Evolutionary conservation across 225 moss, liverwort and hornwort genomes (phyloP).

Genomic region (Physcomitrellopsis africana): DNA sequence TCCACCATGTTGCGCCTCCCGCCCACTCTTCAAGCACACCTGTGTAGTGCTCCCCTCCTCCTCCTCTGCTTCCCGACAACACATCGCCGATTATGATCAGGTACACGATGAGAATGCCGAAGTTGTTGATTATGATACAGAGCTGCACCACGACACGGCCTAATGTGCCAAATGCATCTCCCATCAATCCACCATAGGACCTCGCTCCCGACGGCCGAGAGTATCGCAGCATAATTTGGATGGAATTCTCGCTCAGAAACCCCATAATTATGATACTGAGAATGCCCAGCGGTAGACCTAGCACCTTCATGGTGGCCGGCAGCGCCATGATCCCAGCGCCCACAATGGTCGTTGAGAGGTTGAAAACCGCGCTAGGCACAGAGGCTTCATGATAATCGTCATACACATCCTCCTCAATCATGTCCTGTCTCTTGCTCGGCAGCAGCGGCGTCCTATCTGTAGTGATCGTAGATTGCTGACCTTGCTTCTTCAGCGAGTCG

Average conservation of each 20-base stretch:
- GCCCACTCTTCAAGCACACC: conserved; percentile 84
- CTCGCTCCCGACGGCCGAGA: conserved; percentile 60
- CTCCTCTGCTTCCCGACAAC: conserved; percentile 60
- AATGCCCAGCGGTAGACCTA: conserved; percentile 80
- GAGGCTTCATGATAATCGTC: conserved; percentile 83
- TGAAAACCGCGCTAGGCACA: conserved; percentile 73
- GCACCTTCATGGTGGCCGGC: conserved; percentile 87
- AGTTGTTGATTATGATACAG: conserved; percentile 79
- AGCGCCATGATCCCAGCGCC: conserved; percentile 92
- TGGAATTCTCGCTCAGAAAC: conserved; percentile 69
- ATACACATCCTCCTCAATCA: conserved; percentile 44
- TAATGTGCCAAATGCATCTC: conserved; percentile 68
- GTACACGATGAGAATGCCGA: conserved; percentile 85
- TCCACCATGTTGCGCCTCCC: conserved; percentile 91
- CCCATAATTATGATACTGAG: conserved; percentile 62
- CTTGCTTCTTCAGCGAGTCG: conserved; percentile 25
- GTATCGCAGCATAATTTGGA: conserved; percentile 76
- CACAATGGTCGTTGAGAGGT: conserved; percentile 90
- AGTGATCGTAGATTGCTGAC: conserved; percentile 5
- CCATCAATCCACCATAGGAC: conserved; percentile 80
- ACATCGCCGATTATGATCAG: conserved; percentile 95
- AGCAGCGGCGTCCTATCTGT: conserved; percentile 62
- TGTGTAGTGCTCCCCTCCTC: conserved; percentile 52
- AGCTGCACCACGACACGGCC: conserved; percentile 72
- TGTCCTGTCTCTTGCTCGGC: conserved; percentile 64